phyloP scores from a whole-genome alignment of 352 stramenopile genomes.

The Phytophthora litchii region DNA sequence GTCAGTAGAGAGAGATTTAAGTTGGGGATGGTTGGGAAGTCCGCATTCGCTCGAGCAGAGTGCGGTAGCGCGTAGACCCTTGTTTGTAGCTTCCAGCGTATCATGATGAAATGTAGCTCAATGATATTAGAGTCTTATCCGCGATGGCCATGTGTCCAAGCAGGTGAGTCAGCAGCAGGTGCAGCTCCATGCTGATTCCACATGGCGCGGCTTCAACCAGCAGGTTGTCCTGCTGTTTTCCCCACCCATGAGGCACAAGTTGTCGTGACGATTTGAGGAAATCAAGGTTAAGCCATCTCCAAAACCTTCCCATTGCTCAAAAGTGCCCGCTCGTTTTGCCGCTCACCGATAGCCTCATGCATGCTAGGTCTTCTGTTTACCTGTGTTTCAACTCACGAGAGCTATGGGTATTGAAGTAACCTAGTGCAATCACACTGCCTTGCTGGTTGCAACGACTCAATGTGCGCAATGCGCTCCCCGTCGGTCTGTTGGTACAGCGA shows the following conservation, averaged over 20 bases:
- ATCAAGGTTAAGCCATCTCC: conserved; percentile 12
- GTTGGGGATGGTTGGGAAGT: conserved; percentile 4
- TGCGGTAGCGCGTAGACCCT: conserved; percentile 8
- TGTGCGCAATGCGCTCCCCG: too few species aligned
- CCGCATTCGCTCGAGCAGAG: conserved; percentile 5
- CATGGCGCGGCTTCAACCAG: conserved; percentile 4
- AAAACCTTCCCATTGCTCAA: too few species aligned
- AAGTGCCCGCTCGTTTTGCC: too few species aligned
- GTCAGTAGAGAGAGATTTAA: conserved; percentile 20
- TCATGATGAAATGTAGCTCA: conserved; percentile 29
- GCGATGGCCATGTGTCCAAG: conserved; percentile 1
- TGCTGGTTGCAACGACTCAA: too few species aligned
- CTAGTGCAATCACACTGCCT: too few species aligned
- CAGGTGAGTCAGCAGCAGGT: conserved; percentile 10
- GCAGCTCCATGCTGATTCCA: background rate
- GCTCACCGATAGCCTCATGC: too few species aligned
- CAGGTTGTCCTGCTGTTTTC: background rate
- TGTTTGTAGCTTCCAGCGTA: conserved; percentile 33
- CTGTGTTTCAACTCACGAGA: too few species aligned
- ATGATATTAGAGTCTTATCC: conserved; percentile 27
- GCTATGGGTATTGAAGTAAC: too few species aligned
- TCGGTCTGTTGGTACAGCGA: too few species aligned
- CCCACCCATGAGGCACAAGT: conserved; percentile 12
- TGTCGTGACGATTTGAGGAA: conserved; percentile 1
- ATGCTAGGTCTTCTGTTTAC: too few species aligned